Conservation (phyloP, 139 green algal species). For the Asterochloris erici region DNA sequence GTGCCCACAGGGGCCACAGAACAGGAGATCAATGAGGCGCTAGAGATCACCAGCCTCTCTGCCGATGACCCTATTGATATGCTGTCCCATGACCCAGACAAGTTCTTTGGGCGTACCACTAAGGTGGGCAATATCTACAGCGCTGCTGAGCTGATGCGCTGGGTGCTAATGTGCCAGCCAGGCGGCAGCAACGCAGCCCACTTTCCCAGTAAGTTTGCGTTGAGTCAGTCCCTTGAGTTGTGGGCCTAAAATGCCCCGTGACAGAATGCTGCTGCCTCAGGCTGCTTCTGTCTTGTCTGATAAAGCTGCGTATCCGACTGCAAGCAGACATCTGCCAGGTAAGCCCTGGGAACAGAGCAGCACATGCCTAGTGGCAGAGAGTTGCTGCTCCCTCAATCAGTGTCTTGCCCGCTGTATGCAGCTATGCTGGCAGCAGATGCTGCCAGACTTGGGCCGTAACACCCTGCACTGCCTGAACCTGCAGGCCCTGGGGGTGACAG, state of each 20-base stretch:
- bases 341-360: too few relatives aligned
- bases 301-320: background rate
- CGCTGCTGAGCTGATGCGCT: background rate
- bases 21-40: conserved; percentile 36
- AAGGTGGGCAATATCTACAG: conserved; percentile 21
- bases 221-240: background rate
- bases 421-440: background rate
- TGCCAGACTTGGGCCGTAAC: background rate
- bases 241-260: background rate
- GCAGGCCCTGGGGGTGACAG: conserved; percentile 30
- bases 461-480: background rate
- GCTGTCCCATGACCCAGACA: conserved; percentile 45
- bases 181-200: background rate
- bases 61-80: conserved; percentile 48
- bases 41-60: conserved; percentile 45
- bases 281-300: background rate
- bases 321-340: background rate
- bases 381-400: background rate
- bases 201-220: background rate
- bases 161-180: background rate
- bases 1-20: conserved; percentile 32
- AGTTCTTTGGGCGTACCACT: conserved; percentile 55
- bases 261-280: background rate
- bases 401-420: background rate
- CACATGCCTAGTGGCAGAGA: background rate